These are phyloP conservation scores for Fusarium goolgardi DNA, from an alignment of 2,329 filamentous ascomycete genomes.

Conservation along the genomic window DNA sequence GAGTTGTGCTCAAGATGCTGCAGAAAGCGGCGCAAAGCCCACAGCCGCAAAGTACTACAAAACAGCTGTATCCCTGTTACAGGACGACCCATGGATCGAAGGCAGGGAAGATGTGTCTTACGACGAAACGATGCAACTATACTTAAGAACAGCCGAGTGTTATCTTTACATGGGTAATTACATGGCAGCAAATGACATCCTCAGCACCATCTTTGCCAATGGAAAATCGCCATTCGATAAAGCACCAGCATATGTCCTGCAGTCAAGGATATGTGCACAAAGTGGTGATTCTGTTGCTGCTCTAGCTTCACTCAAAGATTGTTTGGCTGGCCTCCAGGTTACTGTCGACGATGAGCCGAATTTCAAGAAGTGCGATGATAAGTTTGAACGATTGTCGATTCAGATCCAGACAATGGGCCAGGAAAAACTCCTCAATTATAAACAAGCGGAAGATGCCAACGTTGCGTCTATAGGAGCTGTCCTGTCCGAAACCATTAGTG, in stretches of 20 bases:
- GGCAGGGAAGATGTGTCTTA: constrained; percentile 79
- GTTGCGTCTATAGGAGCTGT: constrained; percentile 75
- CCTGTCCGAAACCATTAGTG: constrained; percentile 74
- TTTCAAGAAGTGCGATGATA: constrained; percentile 80
- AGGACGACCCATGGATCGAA: constrained; percentile 81
- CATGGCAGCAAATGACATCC: constrained; percentile 73
- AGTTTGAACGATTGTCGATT: constrained; percentile 73
- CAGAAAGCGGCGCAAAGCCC: constrained; percentile 83
- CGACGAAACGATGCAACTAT: constrained; percentile 84
- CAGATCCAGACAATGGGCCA: constrained; percentile 69
- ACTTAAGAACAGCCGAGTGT: constrained; percentile 84
- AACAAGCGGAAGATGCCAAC: constrained; percentile 61
- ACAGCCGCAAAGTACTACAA: constrained; percentile 87
- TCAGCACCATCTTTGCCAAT: constrained; percentile 75
- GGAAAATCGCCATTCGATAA: constrained; percentile 81
- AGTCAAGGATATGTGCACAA: constrained; percentile 81
- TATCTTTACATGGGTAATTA: constrained; percentile 82
- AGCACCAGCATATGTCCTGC: constrained; percentile 84
- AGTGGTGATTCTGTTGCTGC: constrained; percentile 77
- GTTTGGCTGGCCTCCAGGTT: constrained; percentile 76
- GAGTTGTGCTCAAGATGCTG: constrained; percentile 80
- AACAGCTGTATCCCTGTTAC: constrained; percentile 81
- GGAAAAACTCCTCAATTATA: constrained; percentile 58
- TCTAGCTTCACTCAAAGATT: constrained; percentile 76
- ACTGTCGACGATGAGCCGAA: constrained; percentile 72